Evolutionary conservation across 768 basidiomycete genomes (phyloP), one percentile per base, ranked within the genome.

Genomic region (Suillus plorans): DNA sequence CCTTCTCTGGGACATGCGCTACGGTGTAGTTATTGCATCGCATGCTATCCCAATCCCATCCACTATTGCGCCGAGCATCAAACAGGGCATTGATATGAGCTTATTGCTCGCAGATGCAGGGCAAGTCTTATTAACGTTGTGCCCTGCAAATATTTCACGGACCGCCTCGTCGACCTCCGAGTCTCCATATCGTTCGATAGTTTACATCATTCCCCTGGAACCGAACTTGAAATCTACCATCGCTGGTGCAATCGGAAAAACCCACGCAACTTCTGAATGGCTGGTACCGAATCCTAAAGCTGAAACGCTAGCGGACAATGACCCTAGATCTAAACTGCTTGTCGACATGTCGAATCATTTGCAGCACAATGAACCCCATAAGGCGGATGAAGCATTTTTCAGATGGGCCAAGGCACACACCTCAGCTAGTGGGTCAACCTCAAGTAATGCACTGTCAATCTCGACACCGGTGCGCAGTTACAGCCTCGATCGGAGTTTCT

Each of bases 1-100:
- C 36, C 84, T 87, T 20, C 72, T 90, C 36, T 90, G 89, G 89
- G 89, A 91, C 67, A 76, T 90, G 25, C 86, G 86, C 65, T 91
- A 87, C 67, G 85, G 85, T 20, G 84, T 89, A 41, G 76, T 90
- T 28, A 79, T 91, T n/a, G 78, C 86, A 2, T 80, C 82, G 6
- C 81, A 87, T 45, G 71, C 75, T 9, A 75, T 89, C 49, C 73
- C 86, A 1, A 71, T 86, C 16, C 86, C 89, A 0, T 76, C 83
- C 1, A 70, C 80, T 25, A 64, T 85, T 18, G 68, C 77, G 0
- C 63, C 72, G 58, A 71, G 73, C 2, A 69, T 76, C 36, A 69
- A 70, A 31, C 60, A 73, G 22, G 66, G 71, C 20, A 73, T 84
- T 49, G 53, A 66, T 5, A 67, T 81, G 14, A 65, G 69, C 9